Evolutionary conservation across 306 rosid species (phyloP).

Genomic region (Dryas octopetala): DNA sequence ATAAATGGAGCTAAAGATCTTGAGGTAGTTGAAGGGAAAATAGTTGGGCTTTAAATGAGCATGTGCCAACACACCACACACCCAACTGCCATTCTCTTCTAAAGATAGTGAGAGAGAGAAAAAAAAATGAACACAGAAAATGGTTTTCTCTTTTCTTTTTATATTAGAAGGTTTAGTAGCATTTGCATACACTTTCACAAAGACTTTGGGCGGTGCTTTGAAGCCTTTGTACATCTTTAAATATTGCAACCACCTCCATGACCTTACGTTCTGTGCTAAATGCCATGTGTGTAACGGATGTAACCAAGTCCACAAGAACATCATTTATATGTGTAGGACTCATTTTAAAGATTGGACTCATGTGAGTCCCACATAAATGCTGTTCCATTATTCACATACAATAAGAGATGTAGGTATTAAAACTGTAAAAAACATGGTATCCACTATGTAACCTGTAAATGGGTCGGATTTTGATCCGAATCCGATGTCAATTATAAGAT

Average conservation of each 20-base stretch:
- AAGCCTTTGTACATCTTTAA: not conserved
- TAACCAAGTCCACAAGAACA: not conserved
- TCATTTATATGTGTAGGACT: not conserved
- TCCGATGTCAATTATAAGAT: too few species aligned
- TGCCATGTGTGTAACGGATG: not conserved
- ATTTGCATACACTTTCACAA: too few species aligned
- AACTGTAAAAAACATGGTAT: not conserved
- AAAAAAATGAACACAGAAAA: too few species aligned
- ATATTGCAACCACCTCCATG: constrained; percentile 4
- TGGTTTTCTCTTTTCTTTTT: not conserved
- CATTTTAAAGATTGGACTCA: not conserved
- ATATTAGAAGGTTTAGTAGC: too few species aligned
- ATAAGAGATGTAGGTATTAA: not conserved
- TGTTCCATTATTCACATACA: not conserved
- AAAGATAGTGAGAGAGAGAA: too few species aligned
- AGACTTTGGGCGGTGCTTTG: not conserved
- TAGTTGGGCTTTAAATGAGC: constrained; percentile 8
- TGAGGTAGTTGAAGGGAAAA: not conserved
- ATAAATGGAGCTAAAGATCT: not conserved
- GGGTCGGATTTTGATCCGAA: too few species aligned
- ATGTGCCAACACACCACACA: not conserved
- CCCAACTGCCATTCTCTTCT: not conserved
- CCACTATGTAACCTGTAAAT: not conserved
- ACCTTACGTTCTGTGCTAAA: not conserved
- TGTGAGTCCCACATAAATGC: not conserved